Percentiles rank a stretch among this genome's conserved stretches.
Conservation (phyloP, 225 moss, liverwort and hornwort species). For the Climacium dendroides region DNA sequence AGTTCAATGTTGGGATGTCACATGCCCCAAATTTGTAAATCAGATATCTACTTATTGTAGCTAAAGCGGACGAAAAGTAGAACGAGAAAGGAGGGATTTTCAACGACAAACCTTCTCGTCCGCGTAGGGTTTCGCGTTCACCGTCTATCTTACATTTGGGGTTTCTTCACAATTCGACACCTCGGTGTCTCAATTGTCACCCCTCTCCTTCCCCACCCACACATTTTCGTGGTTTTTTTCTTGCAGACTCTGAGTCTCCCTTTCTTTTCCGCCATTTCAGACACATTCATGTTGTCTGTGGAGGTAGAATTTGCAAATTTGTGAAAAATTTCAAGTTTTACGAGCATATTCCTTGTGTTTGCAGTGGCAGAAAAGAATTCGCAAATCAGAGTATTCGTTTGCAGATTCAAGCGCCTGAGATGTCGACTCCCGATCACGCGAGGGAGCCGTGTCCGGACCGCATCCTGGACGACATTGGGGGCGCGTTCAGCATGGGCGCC, state of each 20-base stretch:
- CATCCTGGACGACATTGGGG: conserved; percentile 45
- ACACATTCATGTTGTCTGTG: not conserved
- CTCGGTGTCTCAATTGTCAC: not conserved
- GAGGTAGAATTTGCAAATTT: not conserved
- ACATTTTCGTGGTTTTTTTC: not conserved
- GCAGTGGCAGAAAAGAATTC: not conserved
- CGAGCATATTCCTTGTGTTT: not conserved
- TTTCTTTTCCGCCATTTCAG: not conserved
- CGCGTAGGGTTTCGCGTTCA: not conserved
- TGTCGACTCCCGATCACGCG: conserved; percentile 24
- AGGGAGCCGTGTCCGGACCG: conserved; percentile 52
- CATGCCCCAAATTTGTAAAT: too few species aligned
- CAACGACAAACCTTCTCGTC: not conserved
- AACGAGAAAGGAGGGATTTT: not conserved
- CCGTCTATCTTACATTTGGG: not conserved
- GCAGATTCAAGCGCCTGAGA: conserved; percentile 5
- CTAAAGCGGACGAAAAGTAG: not conserved
- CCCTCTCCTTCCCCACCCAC: not conserved
- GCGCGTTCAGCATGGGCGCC: conserved; percentile 56
- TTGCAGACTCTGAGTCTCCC: not conserved
- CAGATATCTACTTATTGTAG: not conserved
- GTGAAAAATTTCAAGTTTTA: not conserved
- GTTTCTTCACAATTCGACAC: not conserved
- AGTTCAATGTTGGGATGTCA: not conserved
- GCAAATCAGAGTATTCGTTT: not conserved